Conservation (phyloP, 169 alveolate species). For the Perkinsus olseni region DNA sequence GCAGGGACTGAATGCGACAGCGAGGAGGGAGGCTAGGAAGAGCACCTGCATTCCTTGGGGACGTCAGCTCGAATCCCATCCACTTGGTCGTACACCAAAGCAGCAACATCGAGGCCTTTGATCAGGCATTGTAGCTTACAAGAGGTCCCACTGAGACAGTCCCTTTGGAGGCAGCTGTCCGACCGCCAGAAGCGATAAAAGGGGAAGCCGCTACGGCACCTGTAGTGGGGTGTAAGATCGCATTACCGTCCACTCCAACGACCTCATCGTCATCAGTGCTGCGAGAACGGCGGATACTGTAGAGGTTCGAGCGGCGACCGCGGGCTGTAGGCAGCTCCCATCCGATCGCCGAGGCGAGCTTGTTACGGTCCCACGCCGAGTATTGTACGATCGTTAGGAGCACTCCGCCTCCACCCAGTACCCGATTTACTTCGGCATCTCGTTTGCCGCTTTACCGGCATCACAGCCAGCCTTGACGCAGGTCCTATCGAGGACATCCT, state of each 20-base stretch:
- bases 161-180: neutral
- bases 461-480: neutral
- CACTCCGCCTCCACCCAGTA: neutral
- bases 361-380: no score
- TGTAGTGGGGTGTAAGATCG: no score
- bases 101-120: neutral
- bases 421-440: neutral
- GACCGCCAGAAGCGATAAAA: neutral
- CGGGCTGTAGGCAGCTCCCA: no score
- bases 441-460: neutral
- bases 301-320: no score
- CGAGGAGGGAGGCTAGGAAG: neutral
- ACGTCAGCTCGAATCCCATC: neutral
- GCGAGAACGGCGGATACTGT: no score
- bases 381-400: no score
- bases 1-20: neutral
- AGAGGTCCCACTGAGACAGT: neutral
- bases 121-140: neutral
- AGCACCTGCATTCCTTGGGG: neutral
- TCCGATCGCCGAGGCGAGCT: no score
- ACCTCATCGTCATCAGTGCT: no score
- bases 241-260: no score
- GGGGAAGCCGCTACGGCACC: neutral
- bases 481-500: neutral
- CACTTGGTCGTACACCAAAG: neutral